Base-by-base conservation (phyloP, 768 basidiomycete genomes). In the Russula olivacea region DNA sequence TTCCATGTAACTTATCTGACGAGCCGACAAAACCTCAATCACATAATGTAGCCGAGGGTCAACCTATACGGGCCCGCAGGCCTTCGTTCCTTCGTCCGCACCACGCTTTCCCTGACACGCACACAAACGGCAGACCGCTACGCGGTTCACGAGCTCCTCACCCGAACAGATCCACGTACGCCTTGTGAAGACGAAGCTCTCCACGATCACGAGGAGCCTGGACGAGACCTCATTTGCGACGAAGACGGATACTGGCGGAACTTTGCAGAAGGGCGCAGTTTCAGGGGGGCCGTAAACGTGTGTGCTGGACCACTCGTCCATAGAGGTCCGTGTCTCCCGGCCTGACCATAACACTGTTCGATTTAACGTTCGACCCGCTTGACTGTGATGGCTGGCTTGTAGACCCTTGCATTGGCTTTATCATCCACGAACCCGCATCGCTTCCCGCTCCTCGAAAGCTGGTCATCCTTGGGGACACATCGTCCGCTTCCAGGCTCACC, bases 41-140 rank as follows among this genome's bases (percentile, higher is more conserved):
- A 12, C 40, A 11, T 14, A 19, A 9, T n/a, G 6, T 43, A 68
- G 38, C 82, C 83, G 0, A 77, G 74, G 41, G 76, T 93, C 38
- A 83, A 92, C 52, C 79, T 94, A 28, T 93, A 86, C 70, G 91
- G 92, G 0, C 92, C 90, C 0, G 81, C 84, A 14, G 91, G 92
- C 30, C 73, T 93, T 21, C 87, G 93, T 32, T 73, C 76, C 21
- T 89, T 93, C 72, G 75, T 94, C 28, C 87, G 92, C 49, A 80
- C 81, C 45, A 83, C 81, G 59, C 78, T 93, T 69, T 79, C 79
- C 58, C 81, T 90, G 75, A 91, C 93, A 0, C 75, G 82, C 45
- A 83, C 83, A 8, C 76, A 74, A 34, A 83, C 84, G 3, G 76
- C 80, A 1, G 83, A 86, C 51, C 80, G 77, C 15, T 94, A 87